Evolutionary conservation across 129 eudicot species (phyloP), one percentile per base, ranked within the genome.

Genomic region (Arctium minus): DNA sequence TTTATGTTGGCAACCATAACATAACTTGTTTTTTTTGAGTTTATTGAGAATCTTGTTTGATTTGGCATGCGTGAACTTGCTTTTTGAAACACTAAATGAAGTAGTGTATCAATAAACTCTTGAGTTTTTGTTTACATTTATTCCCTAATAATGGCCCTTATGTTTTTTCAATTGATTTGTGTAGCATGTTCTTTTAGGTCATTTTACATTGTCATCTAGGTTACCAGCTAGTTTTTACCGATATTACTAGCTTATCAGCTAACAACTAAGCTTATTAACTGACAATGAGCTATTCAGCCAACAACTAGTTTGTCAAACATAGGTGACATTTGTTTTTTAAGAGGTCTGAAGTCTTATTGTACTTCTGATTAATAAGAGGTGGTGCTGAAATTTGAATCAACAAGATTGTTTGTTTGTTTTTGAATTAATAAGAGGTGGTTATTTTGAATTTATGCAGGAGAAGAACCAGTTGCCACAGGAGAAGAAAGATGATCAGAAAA

Each of bases 401-500:
- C 3, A 1, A 1, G 3, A 35, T 1, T 1, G 37, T 1, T 35
- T 37, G 40, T 37, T 1, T 2, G 40, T 2, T 3, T 37, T 2
- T 0, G 0, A 37, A 40, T 40, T 6, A 9, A 40, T 40, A 7
- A 40, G 1, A 0, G 46, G 6, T 40, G 46, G 8, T 6, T 6
- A 7, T 1, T 22, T 4, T 40, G 46, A 9, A 5, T 40, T 37
- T 84, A 37, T 37, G 56, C 62, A 89, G 91, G 91, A 85, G 69
- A 87, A 87, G 75, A 85, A 82, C 48, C 65, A 39, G 15, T 88
- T 87, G 4, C 91, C 91, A 9, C 84, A 82, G 8, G 86, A 83
- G 75, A 90, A 87, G 88, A 90, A 90, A 73, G 91, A 90, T 22
- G 91, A 90, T 69, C 93, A 90, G 83, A 88, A 85, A 56, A 72